Evolutionary conservation across 2,329 filamentous ascomycete genomes (phyloP).

Genomic region (Cladophialophora yegresii): DNA sequence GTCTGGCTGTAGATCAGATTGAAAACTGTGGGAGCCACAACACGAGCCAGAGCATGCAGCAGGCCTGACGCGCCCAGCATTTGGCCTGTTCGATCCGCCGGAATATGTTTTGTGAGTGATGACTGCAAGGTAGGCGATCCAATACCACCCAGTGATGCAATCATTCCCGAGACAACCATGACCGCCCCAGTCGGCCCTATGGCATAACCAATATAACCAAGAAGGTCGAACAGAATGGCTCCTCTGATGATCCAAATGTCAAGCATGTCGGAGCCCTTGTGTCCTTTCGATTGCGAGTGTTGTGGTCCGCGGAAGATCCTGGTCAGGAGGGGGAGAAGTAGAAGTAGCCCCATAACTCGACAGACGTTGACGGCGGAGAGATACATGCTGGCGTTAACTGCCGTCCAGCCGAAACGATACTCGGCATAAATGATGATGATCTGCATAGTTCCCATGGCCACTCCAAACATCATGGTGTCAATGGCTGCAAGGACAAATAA

Average conservation of each 20-base stretch:
- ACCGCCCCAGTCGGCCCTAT: slow-evolving; percentile 62
- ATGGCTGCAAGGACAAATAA: slow-evolving; percentile 76
- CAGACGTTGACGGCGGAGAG: slow-evolving; percentile 76
- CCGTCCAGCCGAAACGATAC: slow-evolving; percentile 78
- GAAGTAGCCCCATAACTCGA: slow-evolving; percentile 73
- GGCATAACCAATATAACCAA: slow-evolving; percentile 75
- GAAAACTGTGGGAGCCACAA: slow-evolving; percentile 78
- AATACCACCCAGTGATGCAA: slow-evolving; percentile 78
- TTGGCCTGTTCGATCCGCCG: slow-evolving; percentile 76
- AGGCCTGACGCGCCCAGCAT: slow-evolving; percentile 86
- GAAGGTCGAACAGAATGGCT: slow-evolving; percentile 72
- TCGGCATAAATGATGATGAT: slow-evolving; percentile 82
- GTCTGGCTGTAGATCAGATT: slow-evolving; percentile 84
- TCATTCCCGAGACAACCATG: slow-evolving; percentile 71
- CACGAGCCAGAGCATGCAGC: slow-evolving; percentile 76
- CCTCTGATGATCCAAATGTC: slow-evolving; percentile 76
- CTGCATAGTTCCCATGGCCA: slow-evolving; percentile 77
- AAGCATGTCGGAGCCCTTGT: slow-evolving; percentile 73
- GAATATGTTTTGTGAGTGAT: slow-evolving; percentile 86
- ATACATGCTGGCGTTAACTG: slow-evolving; percentile 75
- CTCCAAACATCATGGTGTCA: slow-evolving; percentile 79
- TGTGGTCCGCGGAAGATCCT: slow-evolving; percentile 65
- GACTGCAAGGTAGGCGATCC: slow-evolving; percentile 82
- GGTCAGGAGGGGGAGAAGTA: slow-evolving; percentile 74
- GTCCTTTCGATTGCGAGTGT: slow-evolving; percentile 42